Conservation (phyloP, 1,284 basidiomycete genomes). For the Limonomyces culmigenus region DNA sequence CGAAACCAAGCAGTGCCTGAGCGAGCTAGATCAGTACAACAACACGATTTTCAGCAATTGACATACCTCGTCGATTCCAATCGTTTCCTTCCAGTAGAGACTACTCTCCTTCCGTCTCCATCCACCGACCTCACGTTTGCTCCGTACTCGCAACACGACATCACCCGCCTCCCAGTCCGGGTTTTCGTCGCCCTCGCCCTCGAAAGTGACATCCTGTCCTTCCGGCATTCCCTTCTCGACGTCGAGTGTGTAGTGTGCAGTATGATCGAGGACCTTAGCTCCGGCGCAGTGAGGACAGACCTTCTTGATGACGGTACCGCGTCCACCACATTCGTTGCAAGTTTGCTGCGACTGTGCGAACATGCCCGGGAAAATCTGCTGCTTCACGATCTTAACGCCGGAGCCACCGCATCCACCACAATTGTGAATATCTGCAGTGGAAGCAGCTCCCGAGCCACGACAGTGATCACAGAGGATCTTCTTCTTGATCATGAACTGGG, state of each 20-base stretch:
- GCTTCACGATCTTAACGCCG: conserved; percentile 71
- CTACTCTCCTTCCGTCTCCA: conserved; percentile 81
- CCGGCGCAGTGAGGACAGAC: conserved; percentile 74
- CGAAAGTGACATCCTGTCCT: conserved; percentile 80
- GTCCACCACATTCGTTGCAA: conserved; percentile 70
- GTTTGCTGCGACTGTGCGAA: conserved; percentile 68
- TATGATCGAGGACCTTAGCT: conserved; percentile 69
- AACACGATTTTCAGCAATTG: neutral
- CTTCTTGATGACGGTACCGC: conserved; percentile 61
- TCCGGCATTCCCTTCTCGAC: conserved; percentile 82
- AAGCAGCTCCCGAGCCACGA: conserved; percentile 80
- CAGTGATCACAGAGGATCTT: conserved; percentile 86
- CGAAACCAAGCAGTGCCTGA: conserved; percentile 70
- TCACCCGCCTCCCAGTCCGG: conserved; percentile 90
- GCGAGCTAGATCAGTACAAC: conserved; percentile 2
- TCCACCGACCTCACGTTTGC: conserved; percentile 55
- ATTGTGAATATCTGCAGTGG: conserved; percentile 68
- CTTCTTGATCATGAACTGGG: conserved; percentile 84
- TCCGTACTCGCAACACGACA: conserved; percentile 70
- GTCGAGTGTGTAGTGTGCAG: conserved; percentile 66
- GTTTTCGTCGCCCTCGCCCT: conserved; percentile 85
- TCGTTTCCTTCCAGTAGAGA: conserved; percentile 78
- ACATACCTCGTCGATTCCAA: conserved; percentile 76
- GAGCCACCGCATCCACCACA: conserved; percentile 73
- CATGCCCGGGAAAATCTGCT: conserved; percentile 94